phyloP scores from a whole-genome alignment of 2,329 filamentous ascomycete genomes.

The Beauveria bassiana region DNA sequence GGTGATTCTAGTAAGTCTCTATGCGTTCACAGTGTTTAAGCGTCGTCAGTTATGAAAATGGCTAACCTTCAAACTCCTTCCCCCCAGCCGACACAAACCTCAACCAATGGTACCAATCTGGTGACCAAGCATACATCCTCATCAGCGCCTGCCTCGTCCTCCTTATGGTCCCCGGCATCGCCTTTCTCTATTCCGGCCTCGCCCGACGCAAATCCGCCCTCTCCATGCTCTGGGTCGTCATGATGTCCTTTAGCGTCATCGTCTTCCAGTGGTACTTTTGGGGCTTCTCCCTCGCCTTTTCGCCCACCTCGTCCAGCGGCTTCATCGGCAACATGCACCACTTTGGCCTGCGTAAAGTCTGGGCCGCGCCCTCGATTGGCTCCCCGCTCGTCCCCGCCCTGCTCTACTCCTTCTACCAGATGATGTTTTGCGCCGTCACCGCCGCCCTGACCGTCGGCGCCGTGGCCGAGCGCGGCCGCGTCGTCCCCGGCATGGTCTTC shows the following conservation, averaged over 20 bases:
- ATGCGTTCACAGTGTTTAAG: too few species aligned
- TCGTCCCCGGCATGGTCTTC: slow-evolving; percentile 92
- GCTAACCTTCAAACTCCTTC: neutral
- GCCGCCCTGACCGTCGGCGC: slow-evolving; percentile 86
- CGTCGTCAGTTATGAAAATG: neutral
- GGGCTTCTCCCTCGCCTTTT: slow-evolving; percentile 95
- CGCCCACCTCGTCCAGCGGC: slow-evolving; percentile 68
- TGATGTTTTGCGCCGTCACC: slow-evolving; percentile 96
- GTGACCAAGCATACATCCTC: slow-evolving; percentile 92
- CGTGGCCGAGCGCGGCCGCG: slow-evolving; percentile 86
- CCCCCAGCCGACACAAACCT: slow-evolving; percentile 47
- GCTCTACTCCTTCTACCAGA: slow-evolving; percentile 93
- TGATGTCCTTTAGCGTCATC: slow-evolving; percentile 86
- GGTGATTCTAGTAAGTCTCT: slow-evolving; percentile 66
- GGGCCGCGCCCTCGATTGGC: slow-evolving; percentile 78
- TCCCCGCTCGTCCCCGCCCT: slow-evolving; percentile 83
- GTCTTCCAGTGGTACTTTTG: slow-evolving; percentile 99
- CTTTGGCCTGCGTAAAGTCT: slow-evolving; percentile 80
- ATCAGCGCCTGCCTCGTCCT: slow-evolving; percentile 86
- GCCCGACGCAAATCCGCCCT: slow-evolving; percentile 96
- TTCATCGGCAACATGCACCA: slow-evolving; percentile 88
- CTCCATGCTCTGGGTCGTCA: slow-evolving; percentile 94
- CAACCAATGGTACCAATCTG: slow-evolving; percentile 90
- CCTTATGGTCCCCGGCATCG: slow-evolving; percentile 93
- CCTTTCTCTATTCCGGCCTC: slow-evolving; percentile 94